Conservation (phyloP, 2,329 filamentous ascomycete genomes). For the Thermothelomyces thermophilus region DNA sequence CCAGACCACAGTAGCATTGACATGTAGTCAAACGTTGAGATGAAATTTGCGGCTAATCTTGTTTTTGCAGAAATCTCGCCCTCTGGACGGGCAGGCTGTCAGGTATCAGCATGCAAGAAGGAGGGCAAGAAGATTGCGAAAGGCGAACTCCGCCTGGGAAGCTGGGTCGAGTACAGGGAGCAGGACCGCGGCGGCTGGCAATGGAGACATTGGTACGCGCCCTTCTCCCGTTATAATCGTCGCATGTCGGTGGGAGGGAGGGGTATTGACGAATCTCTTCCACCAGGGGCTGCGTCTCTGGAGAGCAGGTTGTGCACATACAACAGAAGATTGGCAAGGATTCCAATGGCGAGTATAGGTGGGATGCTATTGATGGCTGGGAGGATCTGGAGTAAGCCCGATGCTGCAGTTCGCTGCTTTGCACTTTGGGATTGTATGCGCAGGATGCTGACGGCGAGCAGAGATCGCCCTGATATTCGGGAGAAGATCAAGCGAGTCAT, state of each 20-base stretch:
- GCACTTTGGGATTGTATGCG: neutral
- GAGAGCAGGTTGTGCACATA: slow-evolving; percentile 61
- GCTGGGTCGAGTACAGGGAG: slow-evolving; percentile 59
- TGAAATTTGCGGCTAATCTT: too few species aligned
- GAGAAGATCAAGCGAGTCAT: slow-evolving; percentile 69
- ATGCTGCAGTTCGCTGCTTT: neutral
- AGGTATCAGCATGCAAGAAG: slow-evolving; percentile 67
- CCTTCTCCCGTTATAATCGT: neutral
- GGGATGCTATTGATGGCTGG: slow-evolving; percentile 69
- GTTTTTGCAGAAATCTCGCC: slow-evolving; percentile 62
- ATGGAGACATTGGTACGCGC: slow-evolving; percentile 79
- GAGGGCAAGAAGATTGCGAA: slow-evolving; percentile 63
- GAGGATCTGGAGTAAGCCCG: slow-evolving; percentile 58
- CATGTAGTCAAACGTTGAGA: too few species aligned
- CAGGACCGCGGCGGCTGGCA: slow-evolving; percentile 59
- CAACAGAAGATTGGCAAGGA: slow-evolving; percentile 47
- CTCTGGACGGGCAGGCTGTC: slow-evolving; percentile 67
- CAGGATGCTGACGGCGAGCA: slow-evolving; percentile 16
- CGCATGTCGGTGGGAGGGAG: neutral
- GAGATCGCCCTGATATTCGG: slow-evolving; percentile 53
- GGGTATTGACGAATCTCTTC: neutral
- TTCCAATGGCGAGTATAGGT: slow-evolving; percentile 45
- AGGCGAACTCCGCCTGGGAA: slow-evolving; percentile 70
- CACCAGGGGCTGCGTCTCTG: slow-evolving; percentile 80
- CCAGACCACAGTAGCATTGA: too few species aligned